Evolutionary conservation across 129 eudicot genomes (phyloP), one percentile per base, ranked within the genome.

Genomic region (Helianthus annuus): DNA sequence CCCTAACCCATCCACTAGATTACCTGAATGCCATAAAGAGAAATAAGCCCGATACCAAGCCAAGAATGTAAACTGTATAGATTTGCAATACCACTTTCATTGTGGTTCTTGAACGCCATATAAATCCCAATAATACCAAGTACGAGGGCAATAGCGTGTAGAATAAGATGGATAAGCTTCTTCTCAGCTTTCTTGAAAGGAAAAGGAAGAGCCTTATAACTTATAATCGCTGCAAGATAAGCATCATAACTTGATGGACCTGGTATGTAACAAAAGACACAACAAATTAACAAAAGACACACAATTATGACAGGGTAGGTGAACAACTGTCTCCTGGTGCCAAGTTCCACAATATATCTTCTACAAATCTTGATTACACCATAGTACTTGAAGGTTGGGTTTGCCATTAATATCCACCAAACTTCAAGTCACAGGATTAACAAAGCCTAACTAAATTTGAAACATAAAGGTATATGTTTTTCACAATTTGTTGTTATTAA

Each of bases 51-150:
- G 45, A 95, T 88, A 24, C 99, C 99, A 34, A 95, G 56, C 99
- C 99, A 95, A 24, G 99, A 95, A 77, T 95, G 99, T 76, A 95
- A 82, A 74, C 99, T 95, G 91, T 95, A 95, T 16, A 95, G 82
- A 66, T 95, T 95, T 78, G 87, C 90, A 68, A 95, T 52, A 46
- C 85, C 83, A 70, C 90, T 88, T 73, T 95, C 99, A 45, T 95
- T 95, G 66, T 95, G 97, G 76, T 15, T 78, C 78, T 95, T 95
- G 88, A 95, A 95, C 15, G 97, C 99, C 59, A 83, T 81, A 64
- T 84, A 90, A 11, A 95, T 81, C 32, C 99, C 99, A 10, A 91
- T 69, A 22, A 86, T 90, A 57, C 97, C 99, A n/a, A 95, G 99
- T 70, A 83, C 39, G 22, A 95, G 82, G 63, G 99, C 97, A 10